Evolutionary conservation across 2,329 filamentous ascomycete genomes (phyloP), one percentile per base, ranked within the genome.

Genomic region (Eutypella sp.): DNA sequence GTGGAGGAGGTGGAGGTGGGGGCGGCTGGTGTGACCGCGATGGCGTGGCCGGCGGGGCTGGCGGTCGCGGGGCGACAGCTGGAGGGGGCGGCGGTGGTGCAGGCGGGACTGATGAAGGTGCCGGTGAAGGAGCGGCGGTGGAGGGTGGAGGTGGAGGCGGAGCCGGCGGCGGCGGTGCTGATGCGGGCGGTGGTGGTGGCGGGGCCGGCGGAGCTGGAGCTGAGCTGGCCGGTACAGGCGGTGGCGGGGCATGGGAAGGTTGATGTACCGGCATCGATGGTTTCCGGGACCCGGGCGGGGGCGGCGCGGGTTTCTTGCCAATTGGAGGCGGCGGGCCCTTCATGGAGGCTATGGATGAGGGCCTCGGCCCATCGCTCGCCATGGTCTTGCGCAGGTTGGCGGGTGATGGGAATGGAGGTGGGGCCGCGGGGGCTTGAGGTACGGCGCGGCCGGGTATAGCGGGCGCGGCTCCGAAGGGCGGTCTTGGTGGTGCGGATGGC

Each of bases 241-340:
- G 57, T 44, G 53, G 63, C 40, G 55, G 57, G 34, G 58, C 46
- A 47, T 33, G 29, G 5, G 29, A 15, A 15, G 29, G 29, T 33
- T 29, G 25, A 25, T 52, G 54, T 48, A 53, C 23, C 19, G 50
- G 31, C 2, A 61, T 56, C 2, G 75, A 79, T 11, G 79, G 78
- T 58, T 84, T 82, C 53, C 81, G 72, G 45, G 74, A 79, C 48
- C 71, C 74, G 44, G 81, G 82, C 42, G 78, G 75, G 36, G 81
- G 79, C 22, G 82, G 81, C 29, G n/a, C n/a, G n/a, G 79, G 80
- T 60, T 90, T 90, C 73, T 89, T 90, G 48, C 85, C 86, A 56
- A 88, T 76, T 5, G 85, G 85, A 11, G 87, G 87, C 24, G 89
- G 89, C 29, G 89, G 89, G 45, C 84, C 84, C 58, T 79, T 81